Evolutionary conservation across 495 filamentous ascomycete species (phyloP).

Genomic region (Lasiosphaeria hispida): DNA sequence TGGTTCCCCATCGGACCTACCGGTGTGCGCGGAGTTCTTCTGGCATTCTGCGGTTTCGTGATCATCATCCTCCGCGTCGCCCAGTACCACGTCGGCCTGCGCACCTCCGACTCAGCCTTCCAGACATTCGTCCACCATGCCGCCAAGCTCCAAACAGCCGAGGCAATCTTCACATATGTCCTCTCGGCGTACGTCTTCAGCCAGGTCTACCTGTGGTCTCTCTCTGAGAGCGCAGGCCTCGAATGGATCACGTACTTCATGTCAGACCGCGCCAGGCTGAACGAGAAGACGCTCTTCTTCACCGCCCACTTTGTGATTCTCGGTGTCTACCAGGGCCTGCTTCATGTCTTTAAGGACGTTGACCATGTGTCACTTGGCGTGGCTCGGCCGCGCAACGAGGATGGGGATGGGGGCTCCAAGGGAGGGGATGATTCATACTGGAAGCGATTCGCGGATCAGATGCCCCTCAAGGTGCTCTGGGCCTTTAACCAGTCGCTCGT

Average conservation of each 20-base stretch:
- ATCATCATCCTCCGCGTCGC: constrained; percentile 76
- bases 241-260: constrained; percentile 64
- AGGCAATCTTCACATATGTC: constrained; percentile 69
- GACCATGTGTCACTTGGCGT: constrained; percentile 61
- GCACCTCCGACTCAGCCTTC: constrained; percentile 67
- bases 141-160: constrained; percentile 56
- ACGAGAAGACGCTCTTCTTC: constrained; percentile 83
- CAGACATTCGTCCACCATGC: constrained; percentile 58
- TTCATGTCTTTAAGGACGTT: constrained; percentile 72
- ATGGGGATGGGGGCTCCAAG: constrained; percentile 30
- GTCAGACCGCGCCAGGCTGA: constrained; percentile 74
- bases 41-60: constrained; percentile 68
- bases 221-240: constrained; percentile 60
- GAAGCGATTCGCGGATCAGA: constrained; percentile 29
- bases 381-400: constrained; percentile 27
- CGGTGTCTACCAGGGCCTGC: constrained; percentile 63
- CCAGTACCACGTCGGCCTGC: constrained; percentile 72
- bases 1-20: constrained; percentile 80
- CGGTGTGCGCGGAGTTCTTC: constrained; percentile 71
- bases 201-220: constrained; percentile 77
- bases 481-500: constrained; percentile 43
- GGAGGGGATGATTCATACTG: constrained; percentile 16
- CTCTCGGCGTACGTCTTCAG: constrained; percentile 80
- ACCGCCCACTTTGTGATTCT: constrained; percentile 65
- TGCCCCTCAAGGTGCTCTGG: constrained; percentile 30